phyloP scores from a whole-genome alignment of 2,329 filamentous ascomycete species.

The Tricladium varicosporioides region DNA sequence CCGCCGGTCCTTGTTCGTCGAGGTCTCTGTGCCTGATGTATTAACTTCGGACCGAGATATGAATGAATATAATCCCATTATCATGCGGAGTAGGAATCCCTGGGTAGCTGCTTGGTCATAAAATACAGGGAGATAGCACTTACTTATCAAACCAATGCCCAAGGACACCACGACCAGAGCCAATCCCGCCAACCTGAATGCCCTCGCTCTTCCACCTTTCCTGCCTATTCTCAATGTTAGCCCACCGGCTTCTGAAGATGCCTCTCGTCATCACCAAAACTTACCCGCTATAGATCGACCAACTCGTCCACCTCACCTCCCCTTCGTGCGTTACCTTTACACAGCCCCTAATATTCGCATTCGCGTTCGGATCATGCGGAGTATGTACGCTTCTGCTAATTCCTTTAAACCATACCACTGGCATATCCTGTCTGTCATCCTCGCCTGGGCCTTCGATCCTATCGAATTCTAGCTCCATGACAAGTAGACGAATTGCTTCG shows the following conservation, averaged over 20 bases:
- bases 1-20: constrained; percentile 66
- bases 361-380: constrained; percentile 66
- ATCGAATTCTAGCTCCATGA: constrained; percentile 64
- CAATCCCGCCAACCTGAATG: constrained; percentile 68
- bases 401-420: constrained; percentile 68
- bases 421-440: constrained; percentile 55
- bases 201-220: constrained; percentile 76
- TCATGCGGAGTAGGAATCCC: too few species aligned
- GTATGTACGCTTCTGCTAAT: constrained; percentile 60
- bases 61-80: too few species aligned
- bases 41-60: background rate
- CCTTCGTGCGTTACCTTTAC: constrained; percentile 67
- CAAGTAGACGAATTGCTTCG: constrained; percentile 69
- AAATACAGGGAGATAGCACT: constrained; percentile 20
- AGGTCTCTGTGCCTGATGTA: constrained; percentile 50
- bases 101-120: too few species aligned
- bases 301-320: constrained; percentile 72
- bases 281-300: constrained; percentile 57
- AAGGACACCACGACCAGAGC: constrained; percentile 64
- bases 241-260: too few species aligned
- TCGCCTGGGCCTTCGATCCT: constrained; percentile 56
- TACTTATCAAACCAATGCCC: constrained; percentile 79
- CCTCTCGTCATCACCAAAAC: constrained; percentile 7
- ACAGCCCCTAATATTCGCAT: constrained; percentile 61
- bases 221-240: constrained; percentile 47